Evolutionary conservation across 2,329 filamentous ascomycete genomes (phyloP).

Genomic region (Botrytis hyacinthi): DNA sequence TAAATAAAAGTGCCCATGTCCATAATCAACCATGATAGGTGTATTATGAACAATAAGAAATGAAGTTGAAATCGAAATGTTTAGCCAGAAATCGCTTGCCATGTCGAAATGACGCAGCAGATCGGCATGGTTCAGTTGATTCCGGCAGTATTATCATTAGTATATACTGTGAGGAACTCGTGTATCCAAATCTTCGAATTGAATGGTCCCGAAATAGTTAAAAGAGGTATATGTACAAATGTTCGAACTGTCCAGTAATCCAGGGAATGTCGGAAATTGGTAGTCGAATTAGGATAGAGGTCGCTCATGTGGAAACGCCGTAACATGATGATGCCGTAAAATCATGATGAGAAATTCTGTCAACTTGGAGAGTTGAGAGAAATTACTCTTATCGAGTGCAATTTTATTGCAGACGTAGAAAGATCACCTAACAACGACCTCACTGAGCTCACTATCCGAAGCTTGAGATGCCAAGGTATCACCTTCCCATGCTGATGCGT

Average conservation of each 20-base stretch:
- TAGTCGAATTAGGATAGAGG: conserved; percentile 29
- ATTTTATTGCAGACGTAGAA: background rate
- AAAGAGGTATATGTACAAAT: conserved; percentile 34
- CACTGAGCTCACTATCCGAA: conserved; percentile 38
- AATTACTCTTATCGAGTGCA: conserved; percentile 16
- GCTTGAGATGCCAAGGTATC: conserved; percentile 48
- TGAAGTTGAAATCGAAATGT: conserved; percentile 24
- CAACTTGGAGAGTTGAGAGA: conserved; percentile 29
- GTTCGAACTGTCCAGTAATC: conserved; percentile 22
- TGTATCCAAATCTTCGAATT: conserved; percentile 22
- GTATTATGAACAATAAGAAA: conserved; percentile 24
- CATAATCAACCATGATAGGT: background rate
- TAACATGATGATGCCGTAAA: conserved; percentile 38
- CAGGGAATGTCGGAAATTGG: conserved; percentile 11
- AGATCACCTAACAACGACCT: conserved; percentile 34
- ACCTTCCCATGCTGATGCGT: conserved; percentile 54
- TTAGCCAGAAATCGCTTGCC: conserved; percentile 18
- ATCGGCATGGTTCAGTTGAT: conserved; percentile 14
- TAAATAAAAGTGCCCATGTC: conserved; percentile 9
- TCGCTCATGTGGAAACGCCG: conserved; percentile 39
- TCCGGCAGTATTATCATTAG: conserved; percentile 34
- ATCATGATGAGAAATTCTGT: conserved; percentile 33
- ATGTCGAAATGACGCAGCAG: conserved; percentile 17
- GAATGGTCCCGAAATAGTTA: conserved; percentile 22
- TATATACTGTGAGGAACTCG: conserved; percentile 27